Evolutionary conservation across 2,329 filamentous ascomycete genomes (phyloP), one percentile per base, ranked within the genome.

Genomic region (Cercospora zeina): DNA sequence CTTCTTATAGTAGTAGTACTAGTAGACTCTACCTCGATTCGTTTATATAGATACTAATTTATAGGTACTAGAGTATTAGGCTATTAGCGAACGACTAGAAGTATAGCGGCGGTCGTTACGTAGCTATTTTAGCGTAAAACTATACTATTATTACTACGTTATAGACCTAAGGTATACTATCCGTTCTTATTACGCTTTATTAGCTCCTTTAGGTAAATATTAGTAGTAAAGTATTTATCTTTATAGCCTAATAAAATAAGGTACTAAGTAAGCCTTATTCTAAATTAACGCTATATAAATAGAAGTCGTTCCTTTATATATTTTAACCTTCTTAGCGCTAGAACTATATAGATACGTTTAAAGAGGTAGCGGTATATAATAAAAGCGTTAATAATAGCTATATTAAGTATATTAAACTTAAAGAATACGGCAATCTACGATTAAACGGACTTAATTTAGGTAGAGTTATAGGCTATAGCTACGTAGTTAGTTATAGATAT

Each of bases 401-500:
- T 49, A 58, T 58, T 33, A 33, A 58, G 24, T 33, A 58, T 47
- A 50, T 27, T 27, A 27, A 49, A 58, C 34, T 27, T 27, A 27
- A 49, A 58, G 19, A 58, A 50, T 49, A 58, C 5, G 10, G n/a
- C 5, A 34, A 16, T 49, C 55, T 58, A 58, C 9, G 27, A 30
- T 34, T 21, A 21, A 14, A 49, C 30, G 8, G 16, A 30, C 55
- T 50, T 58, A 33, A 49, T 13, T 21, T 58, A 58, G 13, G 14
- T 34, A 49, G 36, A n/a, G 33, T 58, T 27, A 27, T 58, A 58
- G 55, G 33, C 50, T 27, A 27, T 58, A 58, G 55, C 13, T 19
- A 19, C 31, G 13, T 49, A 58, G 47, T 50, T 50, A 58, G 21
- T 58, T n/a, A n/a, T 55, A 55, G 16, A 55, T 55, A 55, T 55